Percentiles rank a stretch among this genome's conserved stretches.
Evolutionary conservation across 1,139 yeast genomes (phyloP).

Genomic region (Candida sanyaensis): DNA sequence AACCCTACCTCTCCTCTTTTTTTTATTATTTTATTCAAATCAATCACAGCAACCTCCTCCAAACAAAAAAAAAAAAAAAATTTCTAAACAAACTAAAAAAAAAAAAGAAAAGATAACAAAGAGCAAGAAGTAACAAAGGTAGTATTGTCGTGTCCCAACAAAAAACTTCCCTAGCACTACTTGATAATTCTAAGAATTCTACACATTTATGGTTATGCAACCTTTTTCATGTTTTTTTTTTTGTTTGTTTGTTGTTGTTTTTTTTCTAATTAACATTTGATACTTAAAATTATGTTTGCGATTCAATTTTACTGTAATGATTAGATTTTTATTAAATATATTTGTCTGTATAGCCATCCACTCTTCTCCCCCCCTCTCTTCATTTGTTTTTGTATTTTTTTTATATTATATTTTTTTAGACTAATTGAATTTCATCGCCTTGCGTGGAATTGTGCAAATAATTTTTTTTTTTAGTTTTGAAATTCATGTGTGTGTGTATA

Average conservation of each 20-base stretch:
- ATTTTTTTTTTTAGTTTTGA: not conserved
- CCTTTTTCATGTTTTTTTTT: not conserved
- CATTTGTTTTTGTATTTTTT: not conserved
- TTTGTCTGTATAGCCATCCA: no score
- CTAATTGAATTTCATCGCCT: not conserved
- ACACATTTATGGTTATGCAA: not conserved
- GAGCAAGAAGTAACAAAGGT: not conserved
- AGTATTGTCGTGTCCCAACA: not conserved
- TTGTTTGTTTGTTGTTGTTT: no score
- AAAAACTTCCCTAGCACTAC: not conserved
- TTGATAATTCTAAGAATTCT: not conserved
- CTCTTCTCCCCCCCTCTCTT: no score
- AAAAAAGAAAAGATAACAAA: not conserved
- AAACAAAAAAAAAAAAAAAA: no score
- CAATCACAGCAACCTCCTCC: not conserved
- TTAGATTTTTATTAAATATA: no score
- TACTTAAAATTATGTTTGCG: no score
- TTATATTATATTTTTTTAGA: not conserved
- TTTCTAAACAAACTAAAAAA: not conserved
- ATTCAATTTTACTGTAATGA: no score
- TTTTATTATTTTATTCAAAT: not conserved
- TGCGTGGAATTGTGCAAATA: not conserved
- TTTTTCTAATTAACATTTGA: no score
- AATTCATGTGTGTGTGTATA: not conserved
- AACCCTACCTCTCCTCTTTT: not conserved